Evolutionary conservation across 1,284 basidiomycete species (phyloP), one percentile per base, ranked within the genome.

Genomic region (Cutaneotrichosporon sp.): DNA sequence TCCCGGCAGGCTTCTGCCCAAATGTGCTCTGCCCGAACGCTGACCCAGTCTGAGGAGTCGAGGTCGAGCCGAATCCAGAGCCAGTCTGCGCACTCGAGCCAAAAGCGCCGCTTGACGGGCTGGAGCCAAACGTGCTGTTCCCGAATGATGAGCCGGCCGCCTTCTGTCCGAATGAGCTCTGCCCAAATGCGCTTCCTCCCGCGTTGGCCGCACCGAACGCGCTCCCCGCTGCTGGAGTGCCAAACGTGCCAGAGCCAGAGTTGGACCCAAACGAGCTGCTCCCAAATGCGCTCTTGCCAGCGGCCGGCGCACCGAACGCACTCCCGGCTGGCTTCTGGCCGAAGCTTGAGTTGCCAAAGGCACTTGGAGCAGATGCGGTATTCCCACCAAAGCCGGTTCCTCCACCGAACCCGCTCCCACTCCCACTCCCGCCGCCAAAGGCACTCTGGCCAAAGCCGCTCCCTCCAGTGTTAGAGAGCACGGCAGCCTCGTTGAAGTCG

Each of bases 401-500:
- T 6, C 18, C 14, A 9, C 65, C 62, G 21, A 66, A 66, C 4
- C 56, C 65, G n/a, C 60, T 51, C 31, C 61, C 49, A 32, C 60
- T 50, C 21, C 32, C 10, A 10, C 53, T n/a, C 11, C 59, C 26
- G 1, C 26, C 26, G 26, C 26, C 52, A 34, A 63, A 60, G 13
- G 46, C 56, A 14, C 46, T 56, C 52, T 14, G 50, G 5, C 60
- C 58, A 40, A 64, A 61, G 13, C 46, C 59, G 7, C 52, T 36
- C 38, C 47, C 62, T 18, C 31, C n/a, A 9, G 46, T 49, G 18
- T 22, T 26, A 5, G 60, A 47, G 9, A 75, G 56, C 2, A 72
- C 70, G 2, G 66, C 65, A 1, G 69, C 68, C 62, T 79, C 77
- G n/a, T 64, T 69, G 61, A 77, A 79, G 0, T 64, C 65, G 4